phyloP scores from a whole-genome alignment of 257 asterid genomes.

The Solanum etuberosum region DNA sequence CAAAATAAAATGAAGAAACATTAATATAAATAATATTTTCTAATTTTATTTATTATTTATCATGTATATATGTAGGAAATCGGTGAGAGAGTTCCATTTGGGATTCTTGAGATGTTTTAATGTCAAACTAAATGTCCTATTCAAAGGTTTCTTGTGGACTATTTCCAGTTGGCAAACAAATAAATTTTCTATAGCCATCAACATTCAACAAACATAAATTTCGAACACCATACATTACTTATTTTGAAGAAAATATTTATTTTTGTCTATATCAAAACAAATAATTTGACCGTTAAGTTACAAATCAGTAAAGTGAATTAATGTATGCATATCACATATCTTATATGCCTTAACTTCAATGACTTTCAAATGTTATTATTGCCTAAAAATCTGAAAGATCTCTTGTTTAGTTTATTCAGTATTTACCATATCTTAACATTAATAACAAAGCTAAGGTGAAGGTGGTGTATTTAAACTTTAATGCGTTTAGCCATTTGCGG shows the following conservation, averaged over 20 bases:
- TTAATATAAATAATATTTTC: neutral
- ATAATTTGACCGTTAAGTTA: neutral
- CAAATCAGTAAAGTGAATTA: neutral
- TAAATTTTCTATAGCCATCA: neutral
- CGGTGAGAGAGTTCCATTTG: neutral
- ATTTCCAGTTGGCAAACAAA: neutral
- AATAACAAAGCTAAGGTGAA: neutral
- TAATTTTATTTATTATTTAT: neutral
- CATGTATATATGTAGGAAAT: neutral
- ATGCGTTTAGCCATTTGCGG: neutral
- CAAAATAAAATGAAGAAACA: neutral
- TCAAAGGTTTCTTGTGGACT: neutral
- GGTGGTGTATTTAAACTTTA: neutral
- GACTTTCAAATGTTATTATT: neutral
- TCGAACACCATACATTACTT: too few relatives aligned
- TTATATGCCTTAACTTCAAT: neutral
- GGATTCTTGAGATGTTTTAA: neutral
- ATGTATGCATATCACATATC: neutral
- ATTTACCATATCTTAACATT: too few relatives aligned
- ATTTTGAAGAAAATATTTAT: too few relatives aligned
- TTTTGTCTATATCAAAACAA: neutral
- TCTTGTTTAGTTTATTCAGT: neutral
- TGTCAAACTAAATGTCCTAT: neutral
- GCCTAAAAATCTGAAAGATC: neutral
- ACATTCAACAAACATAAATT: too few relatives aligned